These are phyloP conservation scores for Ceratobasidium sp. DNA, from an alignment of 1,284 basidiomycete species.

Conservation along the genomic window DNA sequence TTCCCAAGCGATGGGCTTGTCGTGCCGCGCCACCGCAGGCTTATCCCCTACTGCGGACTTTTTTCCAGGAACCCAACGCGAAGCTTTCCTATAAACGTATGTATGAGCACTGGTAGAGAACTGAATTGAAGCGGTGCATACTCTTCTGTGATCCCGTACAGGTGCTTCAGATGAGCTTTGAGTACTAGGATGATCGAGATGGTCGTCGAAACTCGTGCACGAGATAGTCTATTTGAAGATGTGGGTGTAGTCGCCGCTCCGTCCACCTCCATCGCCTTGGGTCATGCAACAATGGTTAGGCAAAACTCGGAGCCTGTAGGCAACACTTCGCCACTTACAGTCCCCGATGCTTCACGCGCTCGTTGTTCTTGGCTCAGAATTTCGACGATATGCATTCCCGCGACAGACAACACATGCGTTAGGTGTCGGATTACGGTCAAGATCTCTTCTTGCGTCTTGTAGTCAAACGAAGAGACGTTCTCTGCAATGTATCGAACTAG, in stretches of 20 bases:
- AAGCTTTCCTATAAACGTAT: constrained; percentile 71
- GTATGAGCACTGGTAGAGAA: constrained; percentile 24
- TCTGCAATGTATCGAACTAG: constrained; percentile 93
- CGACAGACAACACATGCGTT: constrained; percentile 80
- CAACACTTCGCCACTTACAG: constrained; percentile 45
- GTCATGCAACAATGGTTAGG: not conserved
- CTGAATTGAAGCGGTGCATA: constrained; percentile 54
- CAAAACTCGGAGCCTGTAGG: constrained; percentile 37
- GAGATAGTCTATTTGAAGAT: constrained; percentile 54
- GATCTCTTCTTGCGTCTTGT: constrained; percentile 93
- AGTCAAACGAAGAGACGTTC: constrained; percentile 89
- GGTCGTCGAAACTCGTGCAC: constrained; percentile 63
- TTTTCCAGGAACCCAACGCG: constrained; percentile 82
- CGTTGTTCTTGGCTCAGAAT: constrained; percentile 48
- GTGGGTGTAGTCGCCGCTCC: constrained; percentile 33
- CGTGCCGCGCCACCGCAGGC: constrained; percentile 68
- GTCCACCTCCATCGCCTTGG: constrained; percentile 24
- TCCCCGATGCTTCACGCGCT: constrained; percentile 44
- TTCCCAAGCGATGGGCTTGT: constrained; percentile 70
- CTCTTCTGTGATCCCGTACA: constrained; percentile 89
- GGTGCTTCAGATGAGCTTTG: constrained; percentile 78
- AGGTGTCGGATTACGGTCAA: constrained; percentile 83
- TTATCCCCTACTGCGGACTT: constrained; percentile 85
- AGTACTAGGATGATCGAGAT: constrained; percentile 82
- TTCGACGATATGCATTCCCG: constrained; percentile 76